Base-by-base conservation (phyloP, 495 filamentous ascomycete species). In the Pseudevernia furfuracea region DNA sequence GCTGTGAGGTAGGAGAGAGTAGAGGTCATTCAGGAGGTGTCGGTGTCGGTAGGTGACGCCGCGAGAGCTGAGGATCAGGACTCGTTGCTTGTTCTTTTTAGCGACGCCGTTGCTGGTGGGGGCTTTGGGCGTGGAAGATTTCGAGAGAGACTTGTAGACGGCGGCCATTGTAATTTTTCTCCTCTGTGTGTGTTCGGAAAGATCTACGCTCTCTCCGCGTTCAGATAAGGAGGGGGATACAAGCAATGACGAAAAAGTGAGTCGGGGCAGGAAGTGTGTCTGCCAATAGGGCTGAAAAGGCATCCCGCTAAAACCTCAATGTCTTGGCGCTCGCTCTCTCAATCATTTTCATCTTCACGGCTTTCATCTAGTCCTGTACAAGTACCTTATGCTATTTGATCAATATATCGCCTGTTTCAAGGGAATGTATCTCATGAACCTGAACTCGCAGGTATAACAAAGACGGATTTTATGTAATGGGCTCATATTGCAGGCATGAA, bases 111-210 rank as follows among this genome's bases (percentile, higher is more conserved):
- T 77, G 30, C 68, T 68, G 32, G 70, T 58, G 25, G 70, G 67
- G 9, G n/a, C 2, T 48, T 63, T 58, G 4, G 65, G 28, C 6
- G 59, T 28, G 8, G 56, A 57, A 9, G 62, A 36, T 8, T 91
- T 92, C 2, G 91, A 93, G 14, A 98, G 72, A 8, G 91, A 86
- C 74, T 96, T 96, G 82, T 96, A 98, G 55, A 96, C 94, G 28
- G 93, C 81, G 25, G 93, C 90, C 94, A 98, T 98, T 52, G 32
- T 23, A 30, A 30, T 0, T 1, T 4, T 28, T 12, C 48, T 30
- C 4, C n/a, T n/a, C n/a, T n/a, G n/a, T n/a, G n/a, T n/a, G n/a
- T n/a, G n/a, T n/a, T n/a, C n/a, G n/a, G 14, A 14, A 19, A 15
- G 4, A 19, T 30, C 14, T 15, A 17, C 49, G 28, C 25, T 19